Evolutionary conservation across 2,329 filamentous ascomycete genomes (phyloP).

Genomic region (Fusarium lyarnte): DNA sequence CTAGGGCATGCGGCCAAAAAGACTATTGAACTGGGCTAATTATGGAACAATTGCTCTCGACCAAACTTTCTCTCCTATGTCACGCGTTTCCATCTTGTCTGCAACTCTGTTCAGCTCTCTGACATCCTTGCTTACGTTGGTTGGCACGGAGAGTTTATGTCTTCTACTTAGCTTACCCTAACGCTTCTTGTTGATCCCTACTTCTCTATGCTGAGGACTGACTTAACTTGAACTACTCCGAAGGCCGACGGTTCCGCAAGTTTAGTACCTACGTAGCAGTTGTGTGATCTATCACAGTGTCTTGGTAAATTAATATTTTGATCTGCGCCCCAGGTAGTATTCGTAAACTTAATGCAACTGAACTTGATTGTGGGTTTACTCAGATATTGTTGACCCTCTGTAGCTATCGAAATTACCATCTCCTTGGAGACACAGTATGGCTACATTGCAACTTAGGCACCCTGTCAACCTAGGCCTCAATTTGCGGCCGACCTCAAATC

Average conservation of each 20-base stretch:
- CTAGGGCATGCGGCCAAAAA: constrained; percentile 19
- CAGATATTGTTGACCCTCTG: background rate
- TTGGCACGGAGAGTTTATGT: background rate
- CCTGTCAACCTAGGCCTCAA: constrained; percentile 18
- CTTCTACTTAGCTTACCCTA: constrained; percentile 23
- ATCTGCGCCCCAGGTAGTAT: constrained; percentile 7
- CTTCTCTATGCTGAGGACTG: background rate
- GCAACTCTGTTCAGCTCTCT: constrained; percentile 13
- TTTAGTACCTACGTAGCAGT: background rate
- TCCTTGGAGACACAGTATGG: background rate
- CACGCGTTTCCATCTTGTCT: background rate
- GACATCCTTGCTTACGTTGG: constrained; percentile 19
- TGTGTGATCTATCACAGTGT: constrained; percentile 14
- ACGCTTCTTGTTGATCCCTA: constrained; percentile 20
- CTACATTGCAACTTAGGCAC: constrained; percentile 10
- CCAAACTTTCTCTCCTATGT: constrained; percentile 1
- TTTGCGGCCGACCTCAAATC: constrained; percentile 5
- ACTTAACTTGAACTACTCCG: constrained; percentile 5
- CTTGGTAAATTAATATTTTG: background rate
- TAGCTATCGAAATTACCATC: background rate
- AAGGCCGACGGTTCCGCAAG: constrained; percentile 26
- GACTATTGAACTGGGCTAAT: constrained; percentile 34
- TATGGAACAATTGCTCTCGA: constrained; percentile 33
- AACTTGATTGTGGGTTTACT: background rate
- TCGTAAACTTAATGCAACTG: constrained; percentile 1